Base-by-base conservation (phyloP, 495 filamentous ascomycete genomes). In the Annulohypoxylon stygium region DNA sequence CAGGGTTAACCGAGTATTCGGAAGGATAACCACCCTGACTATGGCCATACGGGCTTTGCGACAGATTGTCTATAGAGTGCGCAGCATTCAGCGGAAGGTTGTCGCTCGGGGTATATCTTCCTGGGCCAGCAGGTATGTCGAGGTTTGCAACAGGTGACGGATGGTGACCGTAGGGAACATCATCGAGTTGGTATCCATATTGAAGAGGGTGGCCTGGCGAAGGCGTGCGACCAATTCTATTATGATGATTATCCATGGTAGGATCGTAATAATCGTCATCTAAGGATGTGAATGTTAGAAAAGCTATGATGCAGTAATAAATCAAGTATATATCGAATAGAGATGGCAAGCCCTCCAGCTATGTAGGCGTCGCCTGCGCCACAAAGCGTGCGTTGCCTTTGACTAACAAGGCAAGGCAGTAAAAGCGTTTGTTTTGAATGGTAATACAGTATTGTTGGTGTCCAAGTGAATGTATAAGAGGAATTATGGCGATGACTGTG, bases 41-140 rank as follows among this genome's bases (percentile, higher is more conserved):
- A 73, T 89, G 90, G 70, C 90, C 88, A 74, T 90, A 95, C 16
- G 91, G 90, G 71, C 87, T 87, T 10, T 77, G 75, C 1, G 77
- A 79, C 14, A 90, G 82, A 75, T 92, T 91, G 77, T 94, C 92
- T 1, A 95, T 91, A 1, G 94, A 97, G 82, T 95, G 95, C 89
- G 78, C 72, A 61, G 78, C 66, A 70, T 81, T 78, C 14, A 81
- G 68, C 50, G 75, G 73, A 50, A 81, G 71, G 48, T 70, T 70
- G 47, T 81, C 79, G 63, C 79, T 77, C 47, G 79, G 89, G 79
- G 83, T 95, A 66, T 82, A 76, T 75, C 84, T 73, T 71, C 82
- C 77, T 70, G 85, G 90, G 36, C 82, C 89, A 82, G 83, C 86
- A 69, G 89, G 93, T 79, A 95, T 93, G 51, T 92, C 88, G 53